Percentiles rank a stretch among this genome's conserved stretches.
These are phyloP conservation scores for Protoeuglena noctilucae DNA, from an alignment of 139 green algal species.

Conservation along the genomic window DNA sequence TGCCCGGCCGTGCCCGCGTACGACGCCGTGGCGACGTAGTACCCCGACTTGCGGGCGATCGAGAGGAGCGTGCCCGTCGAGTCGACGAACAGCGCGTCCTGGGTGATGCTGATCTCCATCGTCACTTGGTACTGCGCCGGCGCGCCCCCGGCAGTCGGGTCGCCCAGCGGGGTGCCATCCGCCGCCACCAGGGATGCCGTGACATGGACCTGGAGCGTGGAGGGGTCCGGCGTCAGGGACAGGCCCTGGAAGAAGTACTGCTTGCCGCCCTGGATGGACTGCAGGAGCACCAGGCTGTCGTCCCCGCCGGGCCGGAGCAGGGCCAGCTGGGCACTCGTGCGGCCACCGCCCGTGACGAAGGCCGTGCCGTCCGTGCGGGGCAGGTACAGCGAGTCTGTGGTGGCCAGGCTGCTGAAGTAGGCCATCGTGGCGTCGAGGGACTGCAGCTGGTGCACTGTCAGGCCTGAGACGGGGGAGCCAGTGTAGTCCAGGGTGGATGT, in stretches of 20 bases:
- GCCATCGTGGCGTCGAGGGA: background rate
- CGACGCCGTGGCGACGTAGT: background rate
- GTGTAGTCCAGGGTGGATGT: no score
- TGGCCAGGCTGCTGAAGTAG: background rate
- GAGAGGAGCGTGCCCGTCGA: background rate
- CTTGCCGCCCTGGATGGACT: background rate
- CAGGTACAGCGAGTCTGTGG: background rate
- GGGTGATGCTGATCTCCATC: background rate
- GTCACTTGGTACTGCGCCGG: no score
- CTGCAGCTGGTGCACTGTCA: background rate
- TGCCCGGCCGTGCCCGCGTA: background rate
- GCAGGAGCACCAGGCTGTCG: background rate
- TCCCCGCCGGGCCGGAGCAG: background rate
- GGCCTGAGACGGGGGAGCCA: no score
- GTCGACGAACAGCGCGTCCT: background rate
- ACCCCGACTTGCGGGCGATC: background rate
- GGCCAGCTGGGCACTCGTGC: background rate
- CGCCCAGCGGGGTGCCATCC: background rate
- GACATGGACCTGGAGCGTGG: background rate
- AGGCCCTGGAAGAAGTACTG: background rate
- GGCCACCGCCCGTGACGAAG: background rate
- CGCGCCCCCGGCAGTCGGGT: no score
- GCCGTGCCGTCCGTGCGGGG: background rate
- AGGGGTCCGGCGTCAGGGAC: background rate
- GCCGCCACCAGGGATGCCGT: background rate